Conservation (phyloP, 1,284 basidiomycete species). For the Austroboletus olivaceoglutinosus region DNA sequence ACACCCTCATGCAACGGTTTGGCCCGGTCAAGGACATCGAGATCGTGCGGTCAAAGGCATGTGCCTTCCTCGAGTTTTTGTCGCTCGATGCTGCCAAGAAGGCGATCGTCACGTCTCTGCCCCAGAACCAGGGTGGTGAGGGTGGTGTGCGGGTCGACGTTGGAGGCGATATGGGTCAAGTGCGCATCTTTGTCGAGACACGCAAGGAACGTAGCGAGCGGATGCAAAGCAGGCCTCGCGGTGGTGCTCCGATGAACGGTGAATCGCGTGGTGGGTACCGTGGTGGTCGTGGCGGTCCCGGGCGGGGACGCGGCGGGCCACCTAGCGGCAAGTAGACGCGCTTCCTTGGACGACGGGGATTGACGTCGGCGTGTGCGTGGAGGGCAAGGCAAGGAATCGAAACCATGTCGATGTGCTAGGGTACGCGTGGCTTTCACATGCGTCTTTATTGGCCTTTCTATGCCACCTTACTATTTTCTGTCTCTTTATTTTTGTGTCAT, state of each 20-base stretch:
- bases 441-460: slow-evolving; percentile 11
- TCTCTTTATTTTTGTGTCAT: not conserved
- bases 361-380: slow-evolving; percentile 2
- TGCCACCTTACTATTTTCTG: slow-evolving; percentile 16
- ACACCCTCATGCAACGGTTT: slow-evolving; percentile 67
- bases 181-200: slow-evolving; percentile 79
- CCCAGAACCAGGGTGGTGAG: slow-evolving; percentile 71
- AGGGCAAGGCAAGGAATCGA: not conserved
- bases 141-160: slow-evolving; percentile 81
- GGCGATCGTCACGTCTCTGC: slow-evolving; percentile 77
- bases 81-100: slow-evolving; percentile 77
- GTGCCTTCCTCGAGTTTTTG: slow-evolving; percentile 92
- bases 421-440: slow-evolving; percentile 4
- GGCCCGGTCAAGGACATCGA: slow-evolving; percentile 88
- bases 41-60: slow-evolving; percentile 85
- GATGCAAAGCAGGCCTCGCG: slow-evolving; percentile 48
- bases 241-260: slow-evolving; percentile 44
- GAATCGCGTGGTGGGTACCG: slow-evolving; percentile 40
- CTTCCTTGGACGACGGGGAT: not conserved
- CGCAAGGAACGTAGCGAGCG: slow-evolving; percentile 86
- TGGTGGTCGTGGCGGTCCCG: slow-evolving; percentile 36
- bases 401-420: slow-evolving; percentile 2
- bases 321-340: slow-evolving; percentile 19
- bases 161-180: slow-evolving; percentile 47
- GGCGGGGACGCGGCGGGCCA: slow-evolving; percentile 36